phyloP scores from a whole-genome alignment of 75 land plant genomes.

The Sequoia sempervirens region DNA sequence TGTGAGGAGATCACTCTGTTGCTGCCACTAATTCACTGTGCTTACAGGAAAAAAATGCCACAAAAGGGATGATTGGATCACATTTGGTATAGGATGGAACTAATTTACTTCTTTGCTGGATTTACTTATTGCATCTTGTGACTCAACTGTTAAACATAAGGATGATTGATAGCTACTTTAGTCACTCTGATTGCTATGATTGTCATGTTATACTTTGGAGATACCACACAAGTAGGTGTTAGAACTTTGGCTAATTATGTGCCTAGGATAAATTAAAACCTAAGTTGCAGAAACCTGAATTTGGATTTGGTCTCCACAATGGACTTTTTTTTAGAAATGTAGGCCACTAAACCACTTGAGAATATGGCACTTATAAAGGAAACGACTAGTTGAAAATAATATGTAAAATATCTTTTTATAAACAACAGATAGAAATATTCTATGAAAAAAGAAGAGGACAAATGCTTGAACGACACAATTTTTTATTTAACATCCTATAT shows the following conservation, averaged over 20 bases:
- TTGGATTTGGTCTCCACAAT: not conserved
- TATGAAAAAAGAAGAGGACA: too few relatives aligned
- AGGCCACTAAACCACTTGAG: not conserved
- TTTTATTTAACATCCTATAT: too few relatives aligned
- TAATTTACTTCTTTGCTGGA: not conserved
- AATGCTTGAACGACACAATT: too few relatives aligned
- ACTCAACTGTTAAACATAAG: not conserved
- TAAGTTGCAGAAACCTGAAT: not conserved
- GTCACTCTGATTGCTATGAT: not conserved
- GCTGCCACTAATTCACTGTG: not conserved
- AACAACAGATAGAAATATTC: too few relatives aligned
- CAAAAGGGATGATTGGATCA: not conserved
- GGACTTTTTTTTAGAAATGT: not conserved
- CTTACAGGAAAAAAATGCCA: not conserved
- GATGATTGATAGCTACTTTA: not conserved
- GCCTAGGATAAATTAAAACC: not conserved
- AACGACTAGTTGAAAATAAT: too few relatives aligned
- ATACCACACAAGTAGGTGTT: not conserved
- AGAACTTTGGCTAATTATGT: not conserved
- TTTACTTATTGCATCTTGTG: not conserved
- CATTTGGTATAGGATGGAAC: not conserved
- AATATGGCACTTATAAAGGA: too few relatives aligned
- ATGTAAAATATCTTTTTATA: too few relatives aligned
- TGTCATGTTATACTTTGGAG: not conserved
- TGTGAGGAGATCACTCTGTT: not conserved